Evolutionary conservation across 2,329 filamentous ascomycete genomes (phyloP).

Genomic region (Diaporthe destruens): DNA sequence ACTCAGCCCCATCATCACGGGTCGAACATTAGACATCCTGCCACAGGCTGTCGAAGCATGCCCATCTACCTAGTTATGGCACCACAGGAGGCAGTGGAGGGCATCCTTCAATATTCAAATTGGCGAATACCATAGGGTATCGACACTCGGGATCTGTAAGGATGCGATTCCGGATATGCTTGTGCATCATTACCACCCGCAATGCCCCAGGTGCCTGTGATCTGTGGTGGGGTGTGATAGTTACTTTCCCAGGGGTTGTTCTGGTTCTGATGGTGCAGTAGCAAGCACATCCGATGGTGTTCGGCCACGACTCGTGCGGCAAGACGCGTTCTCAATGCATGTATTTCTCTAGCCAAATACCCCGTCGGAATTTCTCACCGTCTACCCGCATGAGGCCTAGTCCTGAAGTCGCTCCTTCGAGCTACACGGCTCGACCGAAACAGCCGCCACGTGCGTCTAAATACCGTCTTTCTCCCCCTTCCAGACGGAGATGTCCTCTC

Average conservation of each 20-base stretch:
- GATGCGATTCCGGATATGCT: background rate
- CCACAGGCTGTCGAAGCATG: background rate
- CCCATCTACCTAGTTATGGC: background rate
- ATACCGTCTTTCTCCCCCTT: background rate
- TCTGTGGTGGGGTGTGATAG: background rate
- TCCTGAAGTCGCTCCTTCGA: background rate
- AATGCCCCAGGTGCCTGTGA: background rate
- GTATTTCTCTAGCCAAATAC: too few species aligned
- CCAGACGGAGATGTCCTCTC: constrained; percentile 27
- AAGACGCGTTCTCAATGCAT: too few species aligned
- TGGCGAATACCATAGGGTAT: too few species aligned
- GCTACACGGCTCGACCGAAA: background rate
- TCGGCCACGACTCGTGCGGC: too few species aligned
- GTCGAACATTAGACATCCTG: background rate
- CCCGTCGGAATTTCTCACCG: background rate
- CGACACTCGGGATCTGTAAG: background rate
- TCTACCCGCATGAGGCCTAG: background rate
- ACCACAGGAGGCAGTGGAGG: background rate
- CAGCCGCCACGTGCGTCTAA: background rate
- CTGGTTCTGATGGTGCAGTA: too few species aligned
- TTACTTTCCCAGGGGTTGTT: too few species aligned
- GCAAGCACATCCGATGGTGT: too few species aligned
- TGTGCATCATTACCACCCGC: background rate
- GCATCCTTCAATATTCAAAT: background rate
- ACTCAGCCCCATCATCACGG: background rate